A percentile compares a stretch with the other conserved stretches of the same genome.
Conservation (phyloP, 208 protist genomes). For the Crithidia thermophila region DNA sequence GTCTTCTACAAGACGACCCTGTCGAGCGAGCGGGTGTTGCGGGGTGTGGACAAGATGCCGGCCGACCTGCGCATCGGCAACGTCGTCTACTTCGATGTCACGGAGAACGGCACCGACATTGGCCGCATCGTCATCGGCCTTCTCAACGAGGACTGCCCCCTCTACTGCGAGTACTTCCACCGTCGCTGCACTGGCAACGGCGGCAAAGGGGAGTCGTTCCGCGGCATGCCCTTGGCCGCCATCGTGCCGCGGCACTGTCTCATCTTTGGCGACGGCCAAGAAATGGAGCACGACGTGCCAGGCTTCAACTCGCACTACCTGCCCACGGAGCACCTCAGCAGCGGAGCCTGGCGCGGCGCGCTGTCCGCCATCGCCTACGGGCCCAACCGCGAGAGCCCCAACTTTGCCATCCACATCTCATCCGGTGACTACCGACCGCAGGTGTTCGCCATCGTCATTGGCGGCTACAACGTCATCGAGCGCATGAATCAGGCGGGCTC, state of each 20-base stretch:
- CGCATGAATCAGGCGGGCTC: conserved; percentile 80
- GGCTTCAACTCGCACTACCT: conserved; percentile 78
- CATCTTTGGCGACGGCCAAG: conserved; percentile 84
- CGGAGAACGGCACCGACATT: conserved; percentile 83
- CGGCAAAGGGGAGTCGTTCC: conserved; percentile 74
- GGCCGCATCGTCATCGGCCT: conserved; percentile 86
- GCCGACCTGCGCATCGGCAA: conserved; percentile 80
- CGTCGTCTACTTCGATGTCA: conserved; percentile 90
- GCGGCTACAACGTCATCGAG: conserved; percentile 89
- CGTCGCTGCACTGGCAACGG: conserved; percentile 80
- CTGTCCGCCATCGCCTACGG: conserved; percentile 84
- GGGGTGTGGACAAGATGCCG: conserved; percentile 87
- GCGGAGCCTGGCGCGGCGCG: conserved; percentile 78
- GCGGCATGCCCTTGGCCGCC: conserved; percentile 74
- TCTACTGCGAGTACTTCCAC: conserved; percentile 93
- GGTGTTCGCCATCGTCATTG: conserved; percentile 86
- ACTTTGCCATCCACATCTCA: conserved; percentile 88
- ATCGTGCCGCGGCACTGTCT: conserved; percentile 78
- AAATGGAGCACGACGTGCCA: conserved; percentile 78
- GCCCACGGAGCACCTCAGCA: conserved; percentile 72
- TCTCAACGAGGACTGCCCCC: conserved; percentile 83
- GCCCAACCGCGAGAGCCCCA: conserved; percentile 77
- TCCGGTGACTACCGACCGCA: conserved; percentile 80
- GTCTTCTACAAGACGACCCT: conserved; percentile 85
- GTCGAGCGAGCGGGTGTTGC: conserved; percentile 74